These are phyloP conservation scores for Bolboschoenus planiculmis DNA, from an alignment of 176 grass and related monocot genomes.

Conservation along the genomic window DNA sequence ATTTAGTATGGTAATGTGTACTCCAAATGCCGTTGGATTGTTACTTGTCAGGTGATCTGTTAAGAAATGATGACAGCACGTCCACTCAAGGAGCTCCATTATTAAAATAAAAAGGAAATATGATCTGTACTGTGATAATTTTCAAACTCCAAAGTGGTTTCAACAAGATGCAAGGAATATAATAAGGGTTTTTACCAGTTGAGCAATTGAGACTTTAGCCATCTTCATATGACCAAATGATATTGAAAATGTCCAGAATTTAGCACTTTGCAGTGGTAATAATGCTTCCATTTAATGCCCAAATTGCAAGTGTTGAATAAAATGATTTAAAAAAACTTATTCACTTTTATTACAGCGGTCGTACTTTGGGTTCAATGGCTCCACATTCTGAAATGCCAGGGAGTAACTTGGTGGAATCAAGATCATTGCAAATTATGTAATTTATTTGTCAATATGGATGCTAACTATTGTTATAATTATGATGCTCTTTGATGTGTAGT, in stretches of 20 bases:
- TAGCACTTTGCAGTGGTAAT: background rate
- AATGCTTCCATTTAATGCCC: background rate
- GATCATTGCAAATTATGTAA: constrained; percentile 6
- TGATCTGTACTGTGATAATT: too few species aligned
- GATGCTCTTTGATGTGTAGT: background rate
- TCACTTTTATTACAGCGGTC: constrained; percentile 5
- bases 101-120: too few species aligned
- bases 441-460: constrained; percentile 9
- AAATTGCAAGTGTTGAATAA: background rate
- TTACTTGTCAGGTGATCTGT: too few species aligned
- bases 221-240: background rate
- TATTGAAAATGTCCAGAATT: background rate
- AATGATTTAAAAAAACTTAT: background rate
- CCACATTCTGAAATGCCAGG: constrained; percentile 18
- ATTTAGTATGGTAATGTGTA: too few species aligned
- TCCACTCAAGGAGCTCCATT: too few species aligned
- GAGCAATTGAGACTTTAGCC: background rate
- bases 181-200: background rate
- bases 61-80: too few species aligned
- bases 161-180: too few species aligned
- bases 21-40: too few species aligned
- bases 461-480: constrained; percentile 2
- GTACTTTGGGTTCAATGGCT: constrained; percentile 18
- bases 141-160: too few species aligned
- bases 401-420: background rate